Percentiles rank a stretch among this genome's conserved stretches.
These are phyloP conservation scores for Suhomyces prunicola DNA, from an alignment of 805 yeast genomes.

Conservation along the genomic window DNA sequence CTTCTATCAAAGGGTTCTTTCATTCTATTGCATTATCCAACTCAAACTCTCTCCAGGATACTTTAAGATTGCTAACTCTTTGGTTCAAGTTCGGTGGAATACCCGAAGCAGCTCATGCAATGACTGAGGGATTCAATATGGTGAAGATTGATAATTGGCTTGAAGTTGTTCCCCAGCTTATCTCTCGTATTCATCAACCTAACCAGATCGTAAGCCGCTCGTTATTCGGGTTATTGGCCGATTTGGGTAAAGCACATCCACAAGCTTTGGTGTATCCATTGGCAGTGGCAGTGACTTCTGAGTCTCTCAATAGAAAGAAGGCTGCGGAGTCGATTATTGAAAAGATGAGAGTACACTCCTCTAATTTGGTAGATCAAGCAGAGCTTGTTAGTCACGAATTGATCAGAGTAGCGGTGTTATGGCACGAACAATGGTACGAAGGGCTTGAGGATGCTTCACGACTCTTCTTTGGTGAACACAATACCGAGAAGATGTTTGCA, in stretches of 20 bases:
- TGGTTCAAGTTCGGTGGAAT: constrained; percentile 98
- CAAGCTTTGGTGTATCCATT: constrained; percentile 94
- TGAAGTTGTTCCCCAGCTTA: constrained; percentile 91
- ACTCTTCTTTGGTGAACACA: constrained; percentile 88
- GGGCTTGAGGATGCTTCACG: constrained; percentile 96
- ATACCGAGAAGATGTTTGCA: constrained; percentile 90
- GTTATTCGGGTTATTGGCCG: constrained; percentile 74
- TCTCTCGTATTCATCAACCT: constrained; percentile 95
- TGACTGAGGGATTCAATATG: constrained; percentile 85
- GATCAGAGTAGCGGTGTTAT: constrained; percentile 88
- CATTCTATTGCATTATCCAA: constrained; percentile 87
- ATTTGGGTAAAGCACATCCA: constrained; percentile 92
- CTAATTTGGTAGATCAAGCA: constrained; percentile 83
- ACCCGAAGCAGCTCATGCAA: constrained; percentile 85
- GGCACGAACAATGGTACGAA: constrained; percentile 99
- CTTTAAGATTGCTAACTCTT: constrained; percentile 79
- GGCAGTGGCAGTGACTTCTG: constrained; percentile 94
- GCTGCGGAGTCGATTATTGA: constrained; percentile 92
- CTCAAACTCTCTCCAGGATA: constrained; percentile 88
- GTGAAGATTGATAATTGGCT: constrained; percentile 92
- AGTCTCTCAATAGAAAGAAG: constrained; percentile 80
- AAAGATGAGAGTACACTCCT: constrained; percentile 85
- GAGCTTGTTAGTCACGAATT: constrained; percentile 91
- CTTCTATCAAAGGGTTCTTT: constrained; percentile 95
- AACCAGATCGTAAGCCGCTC: constrained; percentile 79